These are phyloP conservation scores for Neoascochyta sp. DNA, from an alignment of 2,329 filamentous ascomycete species.

Conservation along the genomic window DNA sequence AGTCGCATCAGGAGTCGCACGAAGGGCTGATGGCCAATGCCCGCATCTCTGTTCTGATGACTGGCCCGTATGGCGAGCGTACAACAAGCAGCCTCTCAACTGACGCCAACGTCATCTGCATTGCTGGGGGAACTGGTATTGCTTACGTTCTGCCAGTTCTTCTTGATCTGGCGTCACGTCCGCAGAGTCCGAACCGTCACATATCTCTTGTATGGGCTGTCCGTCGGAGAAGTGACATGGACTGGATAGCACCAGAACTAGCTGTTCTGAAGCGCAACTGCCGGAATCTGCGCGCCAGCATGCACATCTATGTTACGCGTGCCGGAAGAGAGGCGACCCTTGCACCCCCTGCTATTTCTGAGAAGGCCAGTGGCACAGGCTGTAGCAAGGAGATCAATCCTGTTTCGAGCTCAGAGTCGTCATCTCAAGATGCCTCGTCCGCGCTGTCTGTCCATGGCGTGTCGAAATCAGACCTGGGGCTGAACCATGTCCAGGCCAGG, in stretches of 20 bases:
- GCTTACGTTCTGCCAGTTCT: conserved; percentile 38
- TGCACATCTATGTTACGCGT: conserved; percentile 37
- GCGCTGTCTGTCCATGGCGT: conserved; percentile 22
- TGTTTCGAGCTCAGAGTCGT: conserved; percentile 8
- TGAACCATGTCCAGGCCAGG: conserved; percentile 19
- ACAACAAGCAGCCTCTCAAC: conserved; percentile 20
- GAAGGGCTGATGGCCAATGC: conserved; percentile 22
- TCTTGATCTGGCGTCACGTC: conserved; percentile 23
- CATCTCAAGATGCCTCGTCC: conserved; percentile 15
- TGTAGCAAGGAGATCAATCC: conserved; percentile 18
- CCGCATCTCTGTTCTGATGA: conserved; percentile 31
- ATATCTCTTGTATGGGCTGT: conserved; percentile 37
- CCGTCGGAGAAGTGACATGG: conserved; percentile 30
- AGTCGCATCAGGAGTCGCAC: conserved; percentile 21
- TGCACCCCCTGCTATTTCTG: not conserved
- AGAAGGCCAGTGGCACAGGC: not conserved
- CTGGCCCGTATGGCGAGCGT: conserved; percentile 34
- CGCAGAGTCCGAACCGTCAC: conserved; percentile 21
- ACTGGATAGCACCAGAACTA: conserved; percentile 38
- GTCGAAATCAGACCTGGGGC: conserved; percentile 17
- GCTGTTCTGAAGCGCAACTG: conserved; percentile 26
- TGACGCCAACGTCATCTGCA: conserved; percentile 32
- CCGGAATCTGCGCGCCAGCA: conserved; percentile 18
- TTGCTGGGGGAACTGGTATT: conserved; percentile 39
- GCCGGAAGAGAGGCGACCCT: conserved; percentile 5